Evolutionary conservation across 2,329 filamentous ascomycete genomes (phyloP).

Genomic region (Paraconiothyrium sp.): DNA sequence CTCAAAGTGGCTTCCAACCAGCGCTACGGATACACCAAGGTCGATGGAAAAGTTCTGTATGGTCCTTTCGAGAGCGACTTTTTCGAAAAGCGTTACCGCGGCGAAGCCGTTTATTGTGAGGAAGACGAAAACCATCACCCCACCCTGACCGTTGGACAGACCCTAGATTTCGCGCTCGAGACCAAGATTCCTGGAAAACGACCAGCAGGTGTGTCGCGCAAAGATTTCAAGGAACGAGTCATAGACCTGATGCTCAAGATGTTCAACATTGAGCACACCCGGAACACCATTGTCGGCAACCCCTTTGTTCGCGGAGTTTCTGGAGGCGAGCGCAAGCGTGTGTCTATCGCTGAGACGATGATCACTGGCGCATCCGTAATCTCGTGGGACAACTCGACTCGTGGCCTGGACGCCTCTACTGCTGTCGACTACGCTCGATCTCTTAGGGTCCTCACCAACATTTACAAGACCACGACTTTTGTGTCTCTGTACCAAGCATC

Average conservation of each 20-base stretch:
- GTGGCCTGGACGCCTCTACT: conserved; percentile 60
- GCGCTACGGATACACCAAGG: conserved; percentile 66
- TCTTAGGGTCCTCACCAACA: conserved; percentile 73
- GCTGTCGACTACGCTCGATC: conserved; percentile 61
- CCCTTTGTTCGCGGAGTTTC: conserved; percentile 82
- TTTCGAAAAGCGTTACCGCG: conserved; percentile 76
- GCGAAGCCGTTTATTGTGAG: conserved; percentile 86
- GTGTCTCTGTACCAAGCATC: conserved; percentile 88
- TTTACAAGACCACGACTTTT: conserved; percentile 85
- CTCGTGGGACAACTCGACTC: conserved; percentile 67
- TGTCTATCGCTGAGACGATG: conserved; percentile 86
- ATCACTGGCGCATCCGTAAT: conserved; percentile 75
- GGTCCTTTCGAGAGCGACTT: conserved; percentile 76
- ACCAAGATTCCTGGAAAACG: conserved; percentile 85
- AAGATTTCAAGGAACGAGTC: conserved; percentile 79
- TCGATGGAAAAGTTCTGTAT: conserved; percentile 78
- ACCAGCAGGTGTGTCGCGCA: conserved; percentile 75
- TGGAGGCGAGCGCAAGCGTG: conserved; percentile 81
- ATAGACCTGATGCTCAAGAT: conserved; percentile 81
- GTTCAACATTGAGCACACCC: conserved; percentile 93
- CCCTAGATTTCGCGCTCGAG: conserved; percentile 83
- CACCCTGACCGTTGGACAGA: conserved; percentile 87
- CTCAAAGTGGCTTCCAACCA: conserved; percentile 65
- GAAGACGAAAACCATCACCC: conserved; percentile 88
- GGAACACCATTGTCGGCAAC: conserved; percentile 85